phyloP scores from a whole-genome alignment of 2,329 filamentous ascomycete species.

The Xylaria sp. region DNA sequence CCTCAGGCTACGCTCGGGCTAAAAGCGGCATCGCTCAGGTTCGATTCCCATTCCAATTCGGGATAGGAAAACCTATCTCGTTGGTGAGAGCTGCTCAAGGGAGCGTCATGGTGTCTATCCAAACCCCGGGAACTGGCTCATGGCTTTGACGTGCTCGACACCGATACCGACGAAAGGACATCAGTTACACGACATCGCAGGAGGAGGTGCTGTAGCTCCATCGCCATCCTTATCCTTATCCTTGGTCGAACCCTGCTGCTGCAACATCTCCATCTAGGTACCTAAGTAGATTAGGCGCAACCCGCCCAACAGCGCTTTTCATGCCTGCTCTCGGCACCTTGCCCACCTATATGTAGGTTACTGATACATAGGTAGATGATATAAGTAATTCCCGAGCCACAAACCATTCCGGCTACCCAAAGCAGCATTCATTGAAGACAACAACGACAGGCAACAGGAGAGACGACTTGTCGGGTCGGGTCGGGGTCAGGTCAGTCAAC shows the following conservation, averaged over 20 bases:
- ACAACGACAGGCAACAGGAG: not conserved
- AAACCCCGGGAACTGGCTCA: not conserved
- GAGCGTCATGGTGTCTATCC: constrained; percentile 2
- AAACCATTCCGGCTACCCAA: not conserved
- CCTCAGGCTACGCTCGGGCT: too few species aligned
- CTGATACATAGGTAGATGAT: not conserved
- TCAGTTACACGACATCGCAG: not conserved
- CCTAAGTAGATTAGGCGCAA: not conserved
- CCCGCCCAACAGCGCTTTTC: not conserved
- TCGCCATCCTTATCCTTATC: not conserved
- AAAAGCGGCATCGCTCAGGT: too few species aligned
- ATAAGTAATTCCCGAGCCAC: not conserved
- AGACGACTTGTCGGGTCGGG: not conserved
- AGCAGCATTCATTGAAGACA: not conserved
- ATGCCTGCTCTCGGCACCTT: not conserved
- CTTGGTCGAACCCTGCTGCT: not conserved
- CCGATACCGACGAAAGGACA: not conserved
- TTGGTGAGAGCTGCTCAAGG: constrained; percentile 8
- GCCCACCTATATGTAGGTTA: not conserved
- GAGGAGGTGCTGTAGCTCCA: not conserved
- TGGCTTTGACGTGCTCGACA: constrained; percentile 5
- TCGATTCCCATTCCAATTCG: too few species aligned
- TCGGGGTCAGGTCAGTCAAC: not conserved
- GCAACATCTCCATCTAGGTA: not conserved
- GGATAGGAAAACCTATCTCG: too few species aligned